These are phyloP conservation scores for Piedraia hortae DNA, from an alignment of 2,329 filamentous ascomycete genomes.

Conservation along the genomic window DNA sequence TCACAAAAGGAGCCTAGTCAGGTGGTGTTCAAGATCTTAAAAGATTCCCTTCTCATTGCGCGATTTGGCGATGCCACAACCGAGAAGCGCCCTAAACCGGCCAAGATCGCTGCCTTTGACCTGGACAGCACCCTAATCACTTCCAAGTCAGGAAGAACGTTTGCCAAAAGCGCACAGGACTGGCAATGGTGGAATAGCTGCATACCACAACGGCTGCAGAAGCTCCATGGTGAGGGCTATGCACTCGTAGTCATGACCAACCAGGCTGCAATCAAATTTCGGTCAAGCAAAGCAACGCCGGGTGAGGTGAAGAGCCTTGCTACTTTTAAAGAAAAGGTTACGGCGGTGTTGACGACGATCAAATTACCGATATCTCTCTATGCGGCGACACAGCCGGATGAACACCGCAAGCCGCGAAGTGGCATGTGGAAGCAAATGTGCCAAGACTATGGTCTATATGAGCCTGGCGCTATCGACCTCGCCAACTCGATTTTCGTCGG, in stretches of 20 bases:
- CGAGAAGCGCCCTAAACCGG: slow-evolving; percentile 10
- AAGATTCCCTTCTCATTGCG: slow-evolving; percentile 48
- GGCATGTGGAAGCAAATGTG: slow-evolving; percentile 66
- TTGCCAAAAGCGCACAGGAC: slow-evolving; percentile 40
- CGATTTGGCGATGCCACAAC: slow-evolving; percentile 23
- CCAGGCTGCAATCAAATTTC: slow-evolving; percentile 54
- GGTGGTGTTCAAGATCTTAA: slow-evolving; percentile 39
- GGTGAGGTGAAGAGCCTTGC: slow-evolving; percentile 36
- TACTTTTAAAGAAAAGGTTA: slow-evolving; percentile 63
- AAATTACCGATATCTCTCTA: slow-evolving; percentile 57
- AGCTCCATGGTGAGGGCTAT: slow-evolving; percentile 48
- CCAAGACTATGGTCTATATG: slow-evolving; percentile 19
- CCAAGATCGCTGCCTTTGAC: slow-evolving; percentile 46
- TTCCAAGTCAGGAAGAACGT: slow-evolving; percentile 55
- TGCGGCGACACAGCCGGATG: slow-evolving; percentile 59
- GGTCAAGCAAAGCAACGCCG: slow-evolving; percentile 37
- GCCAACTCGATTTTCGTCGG: slow-evolving; percentile 59
- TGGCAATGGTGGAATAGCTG: slow-evolving; percentile 81
- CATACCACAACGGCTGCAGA: slow-evolving; percentile 39
- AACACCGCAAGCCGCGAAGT: slow-evolving; percentile 58
- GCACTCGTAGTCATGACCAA: slow-evolving; percentile 62
- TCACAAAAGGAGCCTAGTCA: slow-evolving; percentile 64
- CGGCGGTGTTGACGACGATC: slow-evolving; percentile 38
- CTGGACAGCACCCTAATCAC: slow-evolving; percentile 69
- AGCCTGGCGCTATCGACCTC: slow-evolving; percentile 33